Percentiles rank a stretch among this genome's conserved stretches.
Conservation (phyloP, 257 asterid species). For the Petunia axillaris region DNA sequence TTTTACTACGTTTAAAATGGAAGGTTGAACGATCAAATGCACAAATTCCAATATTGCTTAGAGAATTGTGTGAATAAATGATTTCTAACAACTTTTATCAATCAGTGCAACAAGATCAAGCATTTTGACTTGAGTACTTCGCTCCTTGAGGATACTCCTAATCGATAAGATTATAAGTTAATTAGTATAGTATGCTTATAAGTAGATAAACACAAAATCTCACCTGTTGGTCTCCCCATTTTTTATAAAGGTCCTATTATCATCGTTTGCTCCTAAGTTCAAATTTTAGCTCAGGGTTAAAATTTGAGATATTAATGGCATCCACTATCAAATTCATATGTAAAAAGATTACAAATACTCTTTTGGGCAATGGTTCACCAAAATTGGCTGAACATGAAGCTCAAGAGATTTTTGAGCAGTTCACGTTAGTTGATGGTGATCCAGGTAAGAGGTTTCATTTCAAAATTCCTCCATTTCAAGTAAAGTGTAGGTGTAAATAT, state of each 20-base stretch:
- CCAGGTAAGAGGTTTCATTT: neutral
- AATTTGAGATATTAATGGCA: neutral
- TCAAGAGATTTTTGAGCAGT: neutral
- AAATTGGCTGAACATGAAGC: neutral
- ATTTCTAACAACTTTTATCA: neutral
- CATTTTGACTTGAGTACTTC: neutral
- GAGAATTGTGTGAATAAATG: neutral
- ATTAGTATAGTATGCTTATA: too few species aligned
- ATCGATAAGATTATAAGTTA: too few species aligned
- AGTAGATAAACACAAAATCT: too few species aligned
- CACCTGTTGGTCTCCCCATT: neutral
- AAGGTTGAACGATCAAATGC: neutral
- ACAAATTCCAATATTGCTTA: neutral
- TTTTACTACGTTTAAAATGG: neutral
- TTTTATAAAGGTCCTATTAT: neutral
- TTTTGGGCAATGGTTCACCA: neutral
- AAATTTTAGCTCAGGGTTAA: neutral
- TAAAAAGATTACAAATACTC: neutral
- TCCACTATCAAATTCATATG: neutral
- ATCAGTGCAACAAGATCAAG: neutral
- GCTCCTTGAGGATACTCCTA: too few species aligned
- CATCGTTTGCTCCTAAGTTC: neutral
- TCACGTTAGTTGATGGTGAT: neutral
- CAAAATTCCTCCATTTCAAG: neutral
- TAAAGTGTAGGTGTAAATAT: too few species aligned